Conservation (phyloP, 306 rosid species). For the Cucumis hystrix region DNA sequence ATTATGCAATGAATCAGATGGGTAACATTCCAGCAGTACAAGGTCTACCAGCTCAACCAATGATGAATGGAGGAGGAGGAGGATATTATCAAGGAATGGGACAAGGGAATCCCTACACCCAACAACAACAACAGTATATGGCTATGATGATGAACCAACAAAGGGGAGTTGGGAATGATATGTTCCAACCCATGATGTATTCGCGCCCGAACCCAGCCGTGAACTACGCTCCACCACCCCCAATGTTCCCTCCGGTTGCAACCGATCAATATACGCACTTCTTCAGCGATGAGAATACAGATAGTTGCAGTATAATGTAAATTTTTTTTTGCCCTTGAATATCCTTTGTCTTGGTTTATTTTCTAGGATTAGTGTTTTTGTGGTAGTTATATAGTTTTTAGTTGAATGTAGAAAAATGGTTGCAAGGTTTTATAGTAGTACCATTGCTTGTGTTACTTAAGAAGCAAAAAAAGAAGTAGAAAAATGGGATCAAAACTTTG, state of each 20-base stretch:
- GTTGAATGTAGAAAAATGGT: slow-evolving; percentile 8
- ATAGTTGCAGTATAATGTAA: slow-evolving; percentile 77
- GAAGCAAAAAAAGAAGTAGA: not conserved
- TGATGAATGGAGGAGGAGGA: slow-evolving; percentile 49
- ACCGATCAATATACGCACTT: slow-evolving; percentile 43
- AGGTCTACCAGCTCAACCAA: slow-evolving; percentile 55
- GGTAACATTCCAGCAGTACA: slow-evolving; percentile 62
- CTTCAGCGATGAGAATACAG: slow-evolving; percentile 77
- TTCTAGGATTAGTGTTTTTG: slow-evolving; percentile 16
- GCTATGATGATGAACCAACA: slow-evolving; percentile 89
- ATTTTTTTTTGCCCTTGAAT: not conserved
- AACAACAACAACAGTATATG: slow-evolving; percentile 45
- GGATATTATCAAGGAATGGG: slow-evolving; percentile 53
- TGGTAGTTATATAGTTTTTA: not conserved
- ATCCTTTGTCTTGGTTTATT: slow-evolving; percentile 1
- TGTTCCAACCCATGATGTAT: slow-evolving; percentile 76
- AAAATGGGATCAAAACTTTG: slow-evolving; percentile 5
- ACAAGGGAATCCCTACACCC: slow-evolving; percentile 28
- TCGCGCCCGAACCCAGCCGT: slow-evolving; percentile 28
- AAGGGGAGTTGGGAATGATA: slow-evolving; percentile 35
- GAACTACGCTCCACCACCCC: slow-evolving; percentile 44
- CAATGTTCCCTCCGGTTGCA: slow-evolving; percentile 28
- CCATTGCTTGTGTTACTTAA: slow-evolving; percentile 9
- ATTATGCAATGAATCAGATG: slow-evolving; percentile 32
- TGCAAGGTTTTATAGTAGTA: slow-evolving; percentile 5